Percentiles rank a stretch among this genome's conserved stretches.
phyloP scores from a whole-genome alignment of 768 basidiomycete genomes.

The Candolleomyces aberdarensis region DNA sequence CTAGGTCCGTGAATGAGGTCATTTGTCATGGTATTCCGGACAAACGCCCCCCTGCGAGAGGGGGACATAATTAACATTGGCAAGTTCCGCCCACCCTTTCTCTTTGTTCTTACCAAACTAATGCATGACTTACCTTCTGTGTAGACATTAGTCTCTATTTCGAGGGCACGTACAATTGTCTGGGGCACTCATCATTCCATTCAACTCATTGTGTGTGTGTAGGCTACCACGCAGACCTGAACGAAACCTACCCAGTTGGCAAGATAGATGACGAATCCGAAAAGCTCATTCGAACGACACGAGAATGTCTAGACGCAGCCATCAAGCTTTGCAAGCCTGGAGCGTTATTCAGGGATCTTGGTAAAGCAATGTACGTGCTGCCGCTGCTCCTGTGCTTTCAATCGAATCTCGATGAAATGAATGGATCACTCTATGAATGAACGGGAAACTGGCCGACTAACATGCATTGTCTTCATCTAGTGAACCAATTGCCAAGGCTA shows the following conservation, averaged over 20 bases:
- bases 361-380: constrained; percentile 74
- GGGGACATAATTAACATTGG: constrained; percentile 98
- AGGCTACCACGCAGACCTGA: constrained; percentile 93
- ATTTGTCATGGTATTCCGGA: constrained; percentile 99
- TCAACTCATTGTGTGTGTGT: constrained; percentile 2
- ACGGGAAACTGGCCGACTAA: neutral
- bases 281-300: constrained; percentile 79
- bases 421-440: no score
- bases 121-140: neutral
- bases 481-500: constrained; percentile 80
- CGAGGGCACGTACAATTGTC: constrained; percentile 44
- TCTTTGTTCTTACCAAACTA: neutral
- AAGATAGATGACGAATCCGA: constrained; percentile 78
- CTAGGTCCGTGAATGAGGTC: constrained; percentile 87
- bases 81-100: constrained; percentile 25
- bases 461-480: constrained; percentile 29
- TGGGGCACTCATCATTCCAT: neutral
- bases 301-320: constrained; percentile 81
- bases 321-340: constrained; percentile 96
- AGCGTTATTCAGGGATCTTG: constrained; percentile 82
- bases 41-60: constrained; percentile 73
- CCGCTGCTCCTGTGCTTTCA: constrained; percentile 10
- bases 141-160: constrained; percentile 80
- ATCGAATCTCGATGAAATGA: no score
- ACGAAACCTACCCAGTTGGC: constrained; percentile 91